Percentiles rank a stretch among this genome's conserved stretches.
These are phyloP conservation scores for Cadophora sp. DNA, from an alignment of 2,329 filamentous ascomycete species.

Conservation along the genomic window DNA sequence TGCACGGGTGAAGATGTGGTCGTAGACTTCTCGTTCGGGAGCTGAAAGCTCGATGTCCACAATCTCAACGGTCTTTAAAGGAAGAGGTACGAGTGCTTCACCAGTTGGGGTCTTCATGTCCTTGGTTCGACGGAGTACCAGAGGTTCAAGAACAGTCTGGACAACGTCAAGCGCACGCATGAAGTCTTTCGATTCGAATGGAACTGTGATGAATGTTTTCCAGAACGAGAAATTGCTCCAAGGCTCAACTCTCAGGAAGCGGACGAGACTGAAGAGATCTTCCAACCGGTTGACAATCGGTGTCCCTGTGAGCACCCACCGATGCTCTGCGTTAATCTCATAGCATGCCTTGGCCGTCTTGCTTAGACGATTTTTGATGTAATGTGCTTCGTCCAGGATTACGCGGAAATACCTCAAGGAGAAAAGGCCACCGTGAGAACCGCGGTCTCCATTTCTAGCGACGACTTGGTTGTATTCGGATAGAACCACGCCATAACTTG, in stretches of 20 bases:
- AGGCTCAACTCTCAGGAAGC: constrained; percentile 92
- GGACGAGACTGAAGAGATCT: constrained; percentile 90
- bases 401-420: constrained; percentile 93
- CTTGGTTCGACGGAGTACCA: constrained; percentile 95
- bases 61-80: constrained; percentile 81
- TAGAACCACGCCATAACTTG: constrained; percentile 89
- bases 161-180: constrained; percentile 94
- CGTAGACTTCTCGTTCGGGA: constrained; percentile 88
- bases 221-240: constrained; percentile 99
- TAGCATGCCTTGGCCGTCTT: constrained; percentile 97
- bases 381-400: constrained; percentile 94
- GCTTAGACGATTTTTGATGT: constrained; percentile 87
- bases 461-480: constrained; percentile 85
- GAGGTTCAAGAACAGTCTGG: constrained; percentile 91
- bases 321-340: constrained; percentile 81
- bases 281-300: constrained; percentile 96
- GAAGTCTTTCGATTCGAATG: constrained; percentile 95
- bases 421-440: constrained; percentile 77
- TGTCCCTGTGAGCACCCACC: constrained; percentile 94
- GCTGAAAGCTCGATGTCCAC: constrained; percentile 86
- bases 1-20: constrained; percentile 84
- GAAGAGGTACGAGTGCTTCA: constrained; percentile 79
- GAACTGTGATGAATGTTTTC: constrained; percentile 98
- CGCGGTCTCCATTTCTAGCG: constrained; percentile 68
- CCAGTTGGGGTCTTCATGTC: constrained; percentile 97